phyloP scores from a whole-genome alignment of 345 rosid genomes.

The Camelina sativa region DNA sequence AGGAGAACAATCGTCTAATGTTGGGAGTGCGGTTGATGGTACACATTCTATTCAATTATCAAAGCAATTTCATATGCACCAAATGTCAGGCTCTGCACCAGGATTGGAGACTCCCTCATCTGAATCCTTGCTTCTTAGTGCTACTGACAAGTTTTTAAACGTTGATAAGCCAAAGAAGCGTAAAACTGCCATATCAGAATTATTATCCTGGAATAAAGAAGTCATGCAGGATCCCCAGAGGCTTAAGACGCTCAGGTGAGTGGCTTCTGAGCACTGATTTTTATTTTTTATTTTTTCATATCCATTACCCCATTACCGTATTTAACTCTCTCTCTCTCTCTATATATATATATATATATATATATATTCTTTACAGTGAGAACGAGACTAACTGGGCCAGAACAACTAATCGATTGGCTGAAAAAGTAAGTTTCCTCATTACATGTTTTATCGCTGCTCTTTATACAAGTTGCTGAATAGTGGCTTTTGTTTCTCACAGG shows the following conservation, averaged over 20 bases:
- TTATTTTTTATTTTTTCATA: background rate
- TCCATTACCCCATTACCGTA: no score
- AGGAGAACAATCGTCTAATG: slow-evolving; percentile 50
- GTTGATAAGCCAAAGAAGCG: slow-evolving; percentile 66
- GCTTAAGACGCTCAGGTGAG: slow-evolving; percentile 71
- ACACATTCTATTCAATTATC: slow-evolving; percentile 42
- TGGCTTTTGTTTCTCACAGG: slow-evolving; percentile 52
- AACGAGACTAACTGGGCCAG: slow-evolving; percentile 78
- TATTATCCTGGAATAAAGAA: slow-evolving; percentile 75
- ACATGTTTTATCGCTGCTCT: slow-evolving; percentile 10
- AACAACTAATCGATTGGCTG: slow-evolving; percentile 62
- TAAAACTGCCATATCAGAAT: slow-evolving; percentile 57
- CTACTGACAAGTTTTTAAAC: slow-evolving; percentile 41
- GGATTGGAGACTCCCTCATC: slow-evolving; percentile 49
- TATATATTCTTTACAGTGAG: slow-evolving; percentile 51
- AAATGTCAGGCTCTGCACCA: slow-evolving; percentile 42
- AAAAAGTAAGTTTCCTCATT: slow-evolving; percentile 61
- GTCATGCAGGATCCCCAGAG: slow-evolving; percentile 48
- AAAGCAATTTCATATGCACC: slow-evolving; percentile 48
- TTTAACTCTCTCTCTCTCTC: no score
- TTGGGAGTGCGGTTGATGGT: slow-evolving; percentile 55
- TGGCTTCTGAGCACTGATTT: slow-evolving; percentile 27
- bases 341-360: background rate
- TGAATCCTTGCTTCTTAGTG: slow-evolving; percentile 47
- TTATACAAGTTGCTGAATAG: slow-evolving; percentile 26